Evolutionary conservation across 1,284 basidiomycete genomes (phyloP).

Genomic region (Papiliotrema laurentii): DNA sequence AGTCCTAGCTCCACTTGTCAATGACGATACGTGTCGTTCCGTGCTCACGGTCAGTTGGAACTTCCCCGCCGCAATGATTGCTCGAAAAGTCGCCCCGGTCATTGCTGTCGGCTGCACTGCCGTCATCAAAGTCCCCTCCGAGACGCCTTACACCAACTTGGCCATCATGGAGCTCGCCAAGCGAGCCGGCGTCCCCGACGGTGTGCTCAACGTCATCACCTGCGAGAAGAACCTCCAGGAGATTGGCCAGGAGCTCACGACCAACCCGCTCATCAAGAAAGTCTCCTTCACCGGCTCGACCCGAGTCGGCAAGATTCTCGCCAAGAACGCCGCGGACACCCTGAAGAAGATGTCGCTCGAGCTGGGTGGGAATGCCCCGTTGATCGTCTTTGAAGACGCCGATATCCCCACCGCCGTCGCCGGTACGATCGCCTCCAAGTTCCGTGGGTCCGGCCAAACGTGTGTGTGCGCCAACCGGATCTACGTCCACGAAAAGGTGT

Average conservation of each 20-base stretch:
- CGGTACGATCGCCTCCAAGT: conserved; percentile 85
- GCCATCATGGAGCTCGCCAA: conserved; percentile 66
- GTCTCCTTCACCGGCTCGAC: conserved; percentile 92
- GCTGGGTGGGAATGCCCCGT: conserved; percentile 45
- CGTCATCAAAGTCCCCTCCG: conserved; percentile 92
- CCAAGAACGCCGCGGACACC: conserved; percentile 74
- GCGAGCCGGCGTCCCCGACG: conserved; percentile 86
- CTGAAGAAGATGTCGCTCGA: conserved; percentile 90
- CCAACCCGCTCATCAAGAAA: conserved; percentile 54
- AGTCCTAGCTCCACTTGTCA: conserved; percentile 8
- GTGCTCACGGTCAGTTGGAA: conserved; percentile 53
- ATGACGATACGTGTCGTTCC: too few relatives aligned
- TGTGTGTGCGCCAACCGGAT: conserved; percentile 49
- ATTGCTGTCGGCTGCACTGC: conserved; percentile 93
- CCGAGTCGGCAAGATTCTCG: conserved; percentile 82
- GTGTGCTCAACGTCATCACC: conserved; percentile 92
- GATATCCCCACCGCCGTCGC: conserved; percentile 91
- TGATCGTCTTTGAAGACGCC: conserved; percentile 85
- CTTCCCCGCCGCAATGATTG: conserved; percentile 85
- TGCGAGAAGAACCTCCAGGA: conserved; percentile 40
- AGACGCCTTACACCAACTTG: conserved; percentile 90
- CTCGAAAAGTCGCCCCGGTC: conserved; percentile 55
- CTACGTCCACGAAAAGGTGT: conserved; percentile 45
- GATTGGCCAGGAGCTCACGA: conserved; percentile 44
- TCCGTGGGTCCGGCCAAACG: conserved; percentile 87